A percentile compares a stretch with the other conserved stretches of the same genome.
Evolutionary conservation across 2,329 filamentous ascomycete species (phyloP).

Genomic region (Rhexocercosporidium sp.): DNA sequence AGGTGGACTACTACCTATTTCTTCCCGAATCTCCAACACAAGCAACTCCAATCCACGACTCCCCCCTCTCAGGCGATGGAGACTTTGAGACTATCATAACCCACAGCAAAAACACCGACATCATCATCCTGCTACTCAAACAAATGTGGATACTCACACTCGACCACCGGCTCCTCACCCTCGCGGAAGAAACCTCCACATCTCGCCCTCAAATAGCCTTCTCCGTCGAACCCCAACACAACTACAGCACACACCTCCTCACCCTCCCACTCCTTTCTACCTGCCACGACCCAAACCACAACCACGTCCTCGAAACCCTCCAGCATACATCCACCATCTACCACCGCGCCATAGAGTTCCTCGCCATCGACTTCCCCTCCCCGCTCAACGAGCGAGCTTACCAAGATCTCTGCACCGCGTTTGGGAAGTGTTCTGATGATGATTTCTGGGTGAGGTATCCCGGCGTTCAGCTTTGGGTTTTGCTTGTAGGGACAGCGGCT

Average conservation of each 20-base stretch:
- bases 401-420: conserved; percentile 4
- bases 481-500: conserved; percentile 23
- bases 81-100: conserved; percentile 4
- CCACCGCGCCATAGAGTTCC: conserved; percentile 3
- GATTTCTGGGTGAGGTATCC: conserved; percentile 25
- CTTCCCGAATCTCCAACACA: conserved; percentile 6
- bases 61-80: conserved; percentile 18
- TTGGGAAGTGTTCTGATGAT: conserved; percentile 18
- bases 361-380: background rate
- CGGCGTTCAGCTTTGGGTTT: conserved; percentile 22
- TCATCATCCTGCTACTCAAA: conserved; percentile 10
- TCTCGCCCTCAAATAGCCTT: conserved; percentile 14
- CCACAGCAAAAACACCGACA: conserved; percentile 11
- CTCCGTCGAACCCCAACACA: conserved; percentile 13
- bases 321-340: conserved; percentile 14
- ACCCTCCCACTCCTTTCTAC: conserved; percentile 24
- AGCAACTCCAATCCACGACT: conserved; percentile 8
- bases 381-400: conserved; percentile 8
- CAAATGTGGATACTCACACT: conserved; percentile 14
- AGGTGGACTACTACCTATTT: conserved; percentile 15
- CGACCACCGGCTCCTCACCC: background rate
- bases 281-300: conserved; percentile 16
- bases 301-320: conserved; percentile 22
- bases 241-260: conserved; percentile 19
- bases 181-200: background rate